Evolutionary conservation across 2,329 filamentous ascomycete species (phyloP).

Genomic region (Stemphylium lycopersici): DNA sequence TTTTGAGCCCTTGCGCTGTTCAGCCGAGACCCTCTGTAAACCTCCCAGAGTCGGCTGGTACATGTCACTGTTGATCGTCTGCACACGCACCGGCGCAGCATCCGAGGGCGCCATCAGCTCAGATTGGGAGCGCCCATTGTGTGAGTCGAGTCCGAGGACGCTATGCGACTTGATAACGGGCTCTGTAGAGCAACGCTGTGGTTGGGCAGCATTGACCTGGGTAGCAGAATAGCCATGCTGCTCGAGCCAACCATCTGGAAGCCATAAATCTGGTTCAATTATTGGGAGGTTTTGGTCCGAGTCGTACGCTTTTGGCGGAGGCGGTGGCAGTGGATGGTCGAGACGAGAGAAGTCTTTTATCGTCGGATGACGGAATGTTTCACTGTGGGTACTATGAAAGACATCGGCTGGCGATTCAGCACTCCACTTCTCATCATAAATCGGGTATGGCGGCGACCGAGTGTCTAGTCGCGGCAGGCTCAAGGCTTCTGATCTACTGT

Average conservation of each 20-base stretch:
- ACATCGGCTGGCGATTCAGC: background rate
- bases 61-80: slow-evolving; percentile 7
- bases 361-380: slow-evolving; percentile 3
- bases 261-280: slow-evolving; percentile 7
- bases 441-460: slow-evolving; percentile 3
- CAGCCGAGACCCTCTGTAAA: slow-evolving; percentile 4
- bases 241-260: background rate
- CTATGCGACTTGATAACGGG: background rate
- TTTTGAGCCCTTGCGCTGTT: slow-evolving; percentile 3
- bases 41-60: slow-evolving; percentile 16
- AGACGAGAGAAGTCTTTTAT: slow-evolving; percentile 7
- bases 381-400: background rate
- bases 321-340: background rate
- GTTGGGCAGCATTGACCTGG: background rate
- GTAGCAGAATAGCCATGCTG: background rate
- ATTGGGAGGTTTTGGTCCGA: slow-evolving; percentile 9
- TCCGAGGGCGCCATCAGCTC: background rate
- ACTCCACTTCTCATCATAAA: background rate
- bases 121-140: background rate
- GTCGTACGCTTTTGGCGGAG: slow-evolving; percentile 1
- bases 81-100: background rate
- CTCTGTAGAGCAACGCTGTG: background rate
- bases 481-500: background rate
- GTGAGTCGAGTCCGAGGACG: background rate
- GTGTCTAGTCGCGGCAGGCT: background rate